These are phyloP conservation scores for Aspergillus ustus DNA, from an alignment of 2,329 filamentous ascomycete species.

Conservation along the genomic window DNA sequence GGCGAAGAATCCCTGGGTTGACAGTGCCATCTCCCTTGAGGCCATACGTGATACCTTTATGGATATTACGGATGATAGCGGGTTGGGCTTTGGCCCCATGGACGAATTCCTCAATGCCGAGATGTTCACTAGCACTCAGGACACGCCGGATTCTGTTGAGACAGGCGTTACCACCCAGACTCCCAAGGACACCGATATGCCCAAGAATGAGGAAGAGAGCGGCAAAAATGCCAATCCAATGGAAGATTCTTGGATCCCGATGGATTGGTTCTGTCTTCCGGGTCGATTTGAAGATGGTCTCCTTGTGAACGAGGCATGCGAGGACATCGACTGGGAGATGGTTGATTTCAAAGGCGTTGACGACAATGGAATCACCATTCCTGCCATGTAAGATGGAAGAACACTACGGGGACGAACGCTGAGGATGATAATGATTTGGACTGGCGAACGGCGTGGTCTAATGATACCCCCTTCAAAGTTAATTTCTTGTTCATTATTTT, in stretches of 20 bases:
- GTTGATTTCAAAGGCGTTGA: conserved; percentile 36
- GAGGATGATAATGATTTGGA: conserved; percentile 15
- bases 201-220: conserved; percentile 36
- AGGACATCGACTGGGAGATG: conserved; percentile 47
- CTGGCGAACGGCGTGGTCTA: conserved; percentile 17
- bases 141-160: conserved; percentile 46
- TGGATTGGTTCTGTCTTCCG: conserved; percentile 40
- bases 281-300: conserved; percentile 31
- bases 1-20: conserved; percentile 42
- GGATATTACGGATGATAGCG: conserved; percentile 34
- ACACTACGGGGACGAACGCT: background rate
- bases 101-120: conserved; percentile 45
- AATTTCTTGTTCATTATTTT: conserved; percentile 11
- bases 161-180: conserved; percentile 41
- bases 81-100: conserved; percentile 40
- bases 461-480: background rate
- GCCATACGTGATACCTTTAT: conserved; percentile 44
- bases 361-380: conserved; percentile 33
- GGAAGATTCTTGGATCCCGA: conserved; percentile 37
- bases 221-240: conserved; percentile 31
- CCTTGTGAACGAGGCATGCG: conserved; percentile 33
- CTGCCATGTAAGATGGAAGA: conserved; percentile 28
- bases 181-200: conserved; percentile 41
- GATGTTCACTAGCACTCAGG: conserved; percentile 39
- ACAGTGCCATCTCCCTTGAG: conserved; percentile 43